Evolutionary conservation across 495 filamentous ascomycete genomes (phyloP).

Genomic region (Melanomma pulvis-pyrius): DNA sequence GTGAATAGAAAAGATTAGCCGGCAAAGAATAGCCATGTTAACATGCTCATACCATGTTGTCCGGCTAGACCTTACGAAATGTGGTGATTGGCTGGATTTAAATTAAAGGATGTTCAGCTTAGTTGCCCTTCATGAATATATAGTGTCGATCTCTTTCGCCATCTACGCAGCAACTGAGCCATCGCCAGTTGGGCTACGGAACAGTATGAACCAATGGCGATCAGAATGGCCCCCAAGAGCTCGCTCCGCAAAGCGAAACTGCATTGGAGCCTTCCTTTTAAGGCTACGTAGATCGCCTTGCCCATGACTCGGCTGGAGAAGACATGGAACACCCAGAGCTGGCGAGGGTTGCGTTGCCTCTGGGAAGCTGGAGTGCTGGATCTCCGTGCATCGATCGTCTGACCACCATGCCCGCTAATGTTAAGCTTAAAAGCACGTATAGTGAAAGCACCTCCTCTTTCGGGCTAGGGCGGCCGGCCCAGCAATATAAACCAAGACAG

Average conservation of each 20-base stretch:
- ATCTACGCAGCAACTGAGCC: background rate
- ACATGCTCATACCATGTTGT: background rate
- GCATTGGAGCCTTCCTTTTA: constrained; percentile 23
- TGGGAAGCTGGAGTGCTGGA: background rate
- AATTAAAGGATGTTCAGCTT: constrained; percentile 20
- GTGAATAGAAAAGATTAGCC: background rate
- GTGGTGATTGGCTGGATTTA: constrained; percentile 3
- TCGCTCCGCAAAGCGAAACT: constrained; percentile 14
- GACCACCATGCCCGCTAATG: constrained; percentile 22
- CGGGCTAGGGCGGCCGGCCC: constrained; percentile 12
- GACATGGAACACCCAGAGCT: background rate
- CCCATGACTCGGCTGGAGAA: constrained; percentile 4
- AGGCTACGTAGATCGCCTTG: constrained; percentile 15
- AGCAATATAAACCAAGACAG: constrained; percentile 20
- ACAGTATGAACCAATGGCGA: background rate
- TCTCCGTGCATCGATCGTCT: constrained; percentile 11
- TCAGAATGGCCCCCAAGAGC: background rate
- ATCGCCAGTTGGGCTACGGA: background rate
- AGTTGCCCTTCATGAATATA: background rate
- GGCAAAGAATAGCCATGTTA: background rate
- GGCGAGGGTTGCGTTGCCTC: background rate
- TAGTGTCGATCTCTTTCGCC: constrained; percentile 12
- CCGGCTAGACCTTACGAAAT: background rate
- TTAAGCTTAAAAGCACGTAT: constrained; percentile 34
- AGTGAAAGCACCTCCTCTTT: constrained; percentile 26